Conservation (phyloP, 441 rosid species). For the Populus hybrid region DNA sequence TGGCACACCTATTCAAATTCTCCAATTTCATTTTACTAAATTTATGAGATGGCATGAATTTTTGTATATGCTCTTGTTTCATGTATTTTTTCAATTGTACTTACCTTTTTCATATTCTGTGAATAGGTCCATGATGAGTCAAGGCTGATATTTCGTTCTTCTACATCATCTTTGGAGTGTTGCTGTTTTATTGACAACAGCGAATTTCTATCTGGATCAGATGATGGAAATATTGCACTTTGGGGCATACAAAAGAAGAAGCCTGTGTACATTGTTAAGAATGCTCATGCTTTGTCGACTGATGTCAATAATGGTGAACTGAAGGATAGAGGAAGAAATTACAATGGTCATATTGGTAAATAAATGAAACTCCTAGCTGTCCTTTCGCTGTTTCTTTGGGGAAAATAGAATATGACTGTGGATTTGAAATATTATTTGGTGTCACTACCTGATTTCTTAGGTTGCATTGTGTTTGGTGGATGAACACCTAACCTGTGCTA, state of each 20-base stretch:
- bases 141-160: conserved; percentile 74
- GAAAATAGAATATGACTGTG: neutral
- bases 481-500: neutral
- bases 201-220: conserved; percentile 90
- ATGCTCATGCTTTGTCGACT: conserved; percentile 56
- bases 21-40: neutral
- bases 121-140: conserved; percentile 74
- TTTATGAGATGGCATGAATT: neutral
- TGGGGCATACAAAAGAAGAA: conserved; percentile 73
- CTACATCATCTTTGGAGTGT: conserved; percentile 82
- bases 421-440: neutral
- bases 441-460: neutral
- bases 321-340: conserved; percentile 23
- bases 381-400: neutral
- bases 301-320: conserved; percentile 23
- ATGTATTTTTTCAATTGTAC: neutral
- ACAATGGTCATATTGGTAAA: conserved; percentile 35
- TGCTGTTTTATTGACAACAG: conserved; percentile 79
- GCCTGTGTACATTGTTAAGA: conserved; percentile 64
- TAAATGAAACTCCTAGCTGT: neutral
- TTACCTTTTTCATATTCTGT: conserved; percentile 12
- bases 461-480: neutral
- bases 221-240: conserved; percentile 83
- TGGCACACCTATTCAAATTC: neutral
- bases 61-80: neutral